Conservation (phyloP, 495 filamentous ascomycete species). For the Penicillium argentinense region DNA sequence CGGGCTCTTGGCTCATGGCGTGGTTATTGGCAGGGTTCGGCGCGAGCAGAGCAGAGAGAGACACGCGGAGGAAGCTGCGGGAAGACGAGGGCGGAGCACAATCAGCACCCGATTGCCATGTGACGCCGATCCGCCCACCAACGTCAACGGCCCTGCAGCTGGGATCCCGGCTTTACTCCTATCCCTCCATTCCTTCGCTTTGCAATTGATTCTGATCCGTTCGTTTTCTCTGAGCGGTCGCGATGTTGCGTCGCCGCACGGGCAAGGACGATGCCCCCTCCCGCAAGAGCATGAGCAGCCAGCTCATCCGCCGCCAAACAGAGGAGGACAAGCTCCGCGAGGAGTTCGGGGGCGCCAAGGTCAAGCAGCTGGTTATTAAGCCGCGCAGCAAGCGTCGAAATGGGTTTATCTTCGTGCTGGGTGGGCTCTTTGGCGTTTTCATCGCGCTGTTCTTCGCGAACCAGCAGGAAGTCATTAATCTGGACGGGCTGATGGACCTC, state of each 20-base stretch:
- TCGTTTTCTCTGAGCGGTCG: constrained; percentile 16
- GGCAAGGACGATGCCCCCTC: constrained; percentile 34
- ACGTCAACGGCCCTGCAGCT: constrained; percentile 14
- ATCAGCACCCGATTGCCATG: constrained; percentile 30
- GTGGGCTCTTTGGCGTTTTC: constrained; percentile 79
- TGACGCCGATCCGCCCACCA: constrained; percentile 32
- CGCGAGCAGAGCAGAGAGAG: too few relatives aligned
- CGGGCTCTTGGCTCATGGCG: constrained; percentile 32
- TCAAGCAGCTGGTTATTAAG: constrained; percentile 48
- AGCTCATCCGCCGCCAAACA: constrained; percentile 7
- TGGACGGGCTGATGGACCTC: constrained; percentile 76
- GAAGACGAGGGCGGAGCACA: constrained; percentile 10
- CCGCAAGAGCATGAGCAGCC: constrained; percentile 13
- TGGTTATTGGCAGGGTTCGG: constrained; percentile 2
- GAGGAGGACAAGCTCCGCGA: constrained; percentile 27
- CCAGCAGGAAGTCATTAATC: constrained; percentile 78
- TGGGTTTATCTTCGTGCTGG: constrained; percentile 77
- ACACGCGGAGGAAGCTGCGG: not conserved
- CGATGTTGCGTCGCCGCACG: constrained; percentile 45
- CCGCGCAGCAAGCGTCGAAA: constrained; percentile 65
- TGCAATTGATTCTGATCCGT: constrained; percentile 5
- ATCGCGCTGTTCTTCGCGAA: constrained; percentile 82
- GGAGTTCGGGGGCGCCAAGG: constrained; percentile 24
- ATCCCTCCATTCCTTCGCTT: constrained; percentile 4
- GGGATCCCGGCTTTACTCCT: not conserved